Percentiles rank a stretch among this genome's conserved stretches.
Conservation (phyloP, 148 eudicot genomes). For the Camellia sinensis region DNA sequence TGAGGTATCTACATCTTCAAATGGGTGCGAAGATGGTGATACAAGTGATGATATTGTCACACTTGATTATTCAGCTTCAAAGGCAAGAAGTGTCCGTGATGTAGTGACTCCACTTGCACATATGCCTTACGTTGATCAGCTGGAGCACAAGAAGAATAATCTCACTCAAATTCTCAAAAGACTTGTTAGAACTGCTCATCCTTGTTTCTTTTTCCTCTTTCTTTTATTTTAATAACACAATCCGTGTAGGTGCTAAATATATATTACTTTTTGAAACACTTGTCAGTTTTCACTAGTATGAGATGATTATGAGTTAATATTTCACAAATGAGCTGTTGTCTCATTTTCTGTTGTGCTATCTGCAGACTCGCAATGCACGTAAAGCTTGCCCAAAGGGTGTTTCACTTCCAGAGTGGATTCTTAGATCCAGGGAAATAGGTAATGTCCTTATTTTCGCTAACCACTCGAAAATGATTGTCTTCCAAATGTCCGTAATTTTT, state of each 20-base stretch:
- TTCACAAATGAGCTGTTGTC: not conserved
- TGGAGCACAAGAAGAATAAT: constrained; percentile 78
- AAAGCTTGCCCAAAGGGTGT: constrained; percentile 83
- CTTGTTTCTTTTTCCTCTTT: not conserved
- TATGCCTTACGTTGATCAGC: constrained; percentile 76
- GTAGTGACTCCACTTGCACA: constrained; percentile 89
- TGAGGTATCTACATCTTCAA: constrained; percentile 23
- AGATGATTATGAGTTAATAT: constrained; percentile 8
- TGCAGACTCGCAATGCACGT: constrained; percentile 81
- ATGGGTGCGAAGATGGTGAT: constrained; percentile 41
- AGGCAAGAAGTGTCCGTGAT: constrained; percentile 70
- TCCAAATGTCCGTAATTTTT: not conserved
- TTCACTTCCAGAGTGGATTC: constrained; percentile 79
- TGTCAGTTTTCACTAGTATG: not conserved
- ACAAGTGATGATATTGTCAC: constrained; percentile 25
- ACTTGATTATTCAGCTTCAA: constrained; percentile 33
- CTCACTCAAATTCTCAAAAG: constrained; percentile 59
- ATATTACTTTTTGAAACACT: not conserved
- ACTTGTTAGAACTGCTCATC: constrained; percentile 56
- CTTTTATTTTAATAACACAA: not conserved
- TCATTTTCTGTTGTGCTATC: constrained; percentile 24
- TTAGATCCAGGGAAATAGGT: constrained; percentile 87
- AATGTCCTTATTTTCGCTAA: constrained; percentile 16
- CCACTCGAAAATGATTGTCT: not conserved
- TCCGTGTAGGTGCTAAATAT: not conserved